Evolutionary conservation across 1,284 basidiomycete species (phyloP).

Genomic region (Moniliophthora roreri): DNA sequence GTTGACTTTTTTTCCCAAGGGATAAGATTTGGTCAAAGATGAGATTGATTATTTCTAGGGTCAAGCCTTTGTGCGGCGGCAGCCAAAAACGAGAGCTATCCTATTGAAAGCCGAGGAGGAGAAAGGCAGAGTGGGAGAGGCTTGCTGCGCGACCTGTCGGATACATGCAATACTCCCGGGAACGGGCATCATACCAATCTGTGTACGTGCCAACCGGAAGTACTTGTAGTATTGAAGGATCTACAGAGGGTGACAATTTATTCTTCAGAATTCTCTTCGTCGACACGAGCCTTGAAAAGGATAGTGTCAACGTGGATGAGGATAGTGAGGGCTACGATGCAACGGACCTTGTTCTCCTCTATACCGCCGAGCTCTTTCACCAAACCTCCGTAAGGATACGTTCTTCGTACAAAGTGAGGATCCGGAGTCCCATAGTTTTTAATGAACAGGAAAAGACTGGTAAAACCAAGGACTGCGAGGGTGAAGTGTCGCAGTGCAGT

Average conservation of each 20-base stretch:
- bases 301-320: not conserved
- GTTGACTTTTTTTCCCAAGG: too few relatives aligned
- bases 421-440: conserved; percentile 56
- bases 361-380: conserved; percentile 72
- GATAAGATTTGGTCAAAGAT: too few relatives aligned
- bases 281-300: conserved; percentile 17
- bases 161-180: too few relatives aligned
- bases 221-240: not conserved
- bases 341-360: conserved; percentile 69
- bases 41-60: too few relatives aligned
- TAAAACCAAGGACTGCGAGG: conserved; percentile 59
- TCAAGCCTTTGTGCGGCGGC: too few relatives aligned
- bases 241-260: conserved; percentile 8
- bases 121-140: too few relatives aligned
- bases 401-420: conserved; percentile 59
- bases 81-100: too few relatives aligned
- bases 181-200: too few relatives aligned
- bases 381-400: conserved; percentile 74
- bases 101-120: too few relatives aligned
- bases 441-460: conserved; percentile 54
- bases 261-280: conserved; percentile 19
- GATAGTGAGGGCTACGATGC: conserved; percentile 4
- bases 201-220: too few relatives aligned
- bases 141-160: too few relatives aligned
- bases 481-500: conserved; percentile 48